Base-by-base conservation (phyloP, 345 rosid species). In the Alliaria petiolata region DNA sequence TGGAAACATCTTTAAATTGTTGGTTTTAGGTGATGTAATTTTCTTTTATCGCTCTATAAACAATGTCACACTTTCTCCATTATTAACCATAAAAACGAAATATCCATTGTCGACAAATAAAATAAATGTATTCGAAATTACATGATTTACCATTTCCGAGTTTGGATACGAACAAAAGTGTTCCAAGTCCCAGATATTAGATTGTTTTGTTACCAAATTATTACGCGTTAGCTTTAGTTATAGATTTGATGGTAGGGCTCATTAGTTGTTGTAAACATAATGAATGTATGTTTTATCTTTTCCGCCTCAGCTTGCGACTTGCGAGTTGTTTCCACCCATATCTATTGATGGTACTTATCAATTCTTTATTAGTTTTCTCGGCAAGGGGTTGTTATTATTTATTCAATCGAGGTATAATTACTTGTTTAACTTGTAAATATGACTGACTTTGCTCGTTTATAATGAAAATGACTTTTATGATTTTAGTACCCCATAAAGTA, bases 241-340 rank as follows among this genome's bases (percentile, higher is more conserved):
- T 46, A 12, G 16, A 47, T 33, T 22, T 65, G 60, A 65, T 66
- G 61, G 61, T 66, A 22, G 50, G 61, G 50, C 47, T 50, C 70
- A 4, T 65, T 38, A 20, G 8, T 36, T 50, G 25, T 22, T 63
- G 8, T 47, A 63, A 45, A 19, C 52, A 62, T 62, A 62, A 43
- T 17, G 6, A 45, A 33, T 43, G 3, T 7, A n/a, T n/a, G n/a
- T 26, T 9, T 8, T n/a, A 22, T 8, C 0, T 3, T 4, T 16
- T 16, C 7, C 5, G n/a, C n/a, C 17, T 44, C n/a, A 12, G 11
- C 67, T 30, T 25, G 53, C 16, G 54, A 22, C 67, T 30, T 25
- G 53, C 16, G 54, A 22, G 47, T 65, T 52, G 35, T 65, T 38
- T 35, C 20, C 43, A 35, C 44, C 25, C 25, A 22, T n/a, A n/a